Percentiles rank a stretch among this genome's conserved stretches.
Evolutionary conservation across 2,329 filamentous ascomycete species (phyloP).

Genomic region (Zymoseptoria passerinii): DNA sequence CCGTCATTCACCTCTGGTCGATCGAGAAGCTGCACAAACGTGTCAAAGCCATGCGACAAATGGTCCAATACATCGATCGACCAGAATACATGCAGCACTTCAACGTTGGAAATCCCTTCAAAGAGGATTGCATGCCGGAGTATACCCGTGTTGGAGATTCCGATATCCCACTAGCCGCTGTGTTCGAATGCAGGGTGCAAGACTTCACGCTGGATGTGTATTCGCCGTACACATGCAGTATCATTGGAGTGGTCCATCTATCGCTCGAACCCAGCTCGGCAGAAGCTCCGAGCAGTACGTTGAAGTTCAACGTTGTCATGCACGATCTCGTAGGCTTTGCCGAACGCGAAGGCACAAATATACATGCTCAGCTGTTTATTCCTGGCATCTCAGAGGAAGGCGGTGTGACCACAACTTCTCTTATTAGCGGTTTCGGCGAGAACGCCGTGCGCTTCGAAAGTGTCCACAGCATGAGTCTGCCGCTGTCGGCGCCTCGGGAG

Average conservation of each 20-base stretch:
- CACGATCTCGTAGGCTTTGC: conserved; percentile 91
- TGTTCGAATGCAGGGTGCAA: conserved; percentile 90
- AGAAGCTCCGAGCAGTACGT: conserved; percentile 78
- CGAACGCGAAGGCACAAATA: conserved; percentile 87
- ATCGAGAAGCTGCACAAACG: conserved; percentile 83
- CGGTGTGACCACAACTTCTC: conserved; percentile 88
- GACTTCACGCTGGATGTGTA: conserved; percentile 87
- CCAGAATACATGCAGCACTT: conserved; percentile 93
- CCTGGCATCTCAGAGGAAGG: conserved; percentile 80
- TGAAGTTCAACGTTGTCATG: conserved; percentile 99
- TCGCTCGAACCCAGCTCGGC: conserved; percentile 90
- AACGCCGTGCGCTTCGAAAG: conserved; percentile 89
- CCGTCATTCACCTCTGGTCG: conserved; percentile 87
- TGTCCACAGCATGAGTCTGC: conserved; percentile 94
- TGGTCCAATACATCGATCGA: conserved; percentile 92
- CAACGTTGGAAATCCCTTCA: conserved; percentile 85
- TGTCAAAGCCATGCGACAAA: conserved; percentile 85
- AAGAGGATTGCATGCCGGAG: conserved; percentile 80
- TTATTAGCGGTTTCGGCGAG: conserved; percentile 91
- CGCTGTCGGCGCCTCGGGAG: conserved; percentile 65
- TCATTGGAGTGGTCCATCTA: conserved; percentile 81
- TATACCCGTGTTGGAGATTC: conserved; percentile 90
- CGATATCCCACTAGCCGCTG: conserved; percentile 82
- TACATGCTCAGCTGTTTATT: conserved; percentile 95
- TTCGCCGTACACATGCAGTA: conserved; percentile 85